Evolutionary conservation across 2,329 filamentous ascomycete genomes (phyloP).

Genomic region (Fusarium napiforme): DNA sequence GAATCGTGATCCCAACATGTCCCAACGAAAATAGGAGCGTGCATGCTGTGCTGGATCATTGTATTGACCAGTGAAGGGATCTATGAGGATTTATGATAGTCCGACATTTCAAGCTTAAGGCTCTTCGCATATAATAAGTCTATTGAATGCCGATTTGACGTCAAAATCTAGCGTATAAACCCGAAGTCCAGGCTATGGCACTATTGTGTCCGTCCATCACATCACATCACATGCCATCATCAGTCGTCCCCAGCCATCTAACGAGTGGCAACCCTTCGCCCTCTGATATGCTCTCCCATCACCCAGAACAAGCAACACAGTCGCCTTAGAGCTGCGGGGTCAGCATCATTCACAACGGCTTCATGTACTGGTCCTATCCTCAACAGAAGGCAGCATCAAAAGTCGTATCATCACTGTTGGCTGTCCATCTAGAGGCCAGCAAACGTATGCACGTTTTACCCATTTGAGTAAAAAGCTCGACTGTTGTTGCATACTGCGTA

Average conservation of each 20-base stretch:
- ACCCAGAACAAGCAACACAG: neutral
- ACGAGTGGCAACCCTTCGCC: neutral
- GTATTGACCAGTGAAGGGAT: rapidly evolving
- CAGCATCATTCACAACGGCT: too few species aligned
- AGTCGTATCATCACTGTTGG: neutral
- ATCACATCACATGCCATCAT: neutral
- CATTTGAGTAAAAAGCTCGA: neutral
- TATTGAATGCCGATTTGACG: rapidly evolving
- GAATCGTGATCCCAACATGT: rapidly evolving
- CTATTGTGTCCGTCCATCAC: neutral
- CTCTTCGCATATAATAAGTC: rapidly evolving
- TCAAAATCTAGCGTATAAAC: rapidly evolving
- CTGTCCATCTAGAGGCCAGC: too few species aligned
- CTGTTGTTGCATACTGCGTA: neutral
- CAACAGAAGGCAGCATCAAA: too few species aligned
- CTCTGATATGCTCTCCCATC: neutral
- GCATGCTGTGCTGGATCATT: neutral
- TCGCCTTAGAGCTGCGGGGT: neutral
- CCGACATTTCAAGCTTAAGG: rapidly evolving
- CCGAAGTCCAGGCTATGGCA: neutral
- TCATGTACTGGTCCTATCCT: neutral
- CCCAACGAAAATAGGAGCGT: too few species aligned
- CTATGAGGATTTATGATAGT: neutral
- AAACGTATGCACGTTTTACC: neutral
- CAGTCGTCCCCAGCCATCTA: too few species aligned